Evolutionary conservation across 2,329 filamentous ascomycete species (phyloP).

Genomic region (Podosphaera fusca): DNA sequence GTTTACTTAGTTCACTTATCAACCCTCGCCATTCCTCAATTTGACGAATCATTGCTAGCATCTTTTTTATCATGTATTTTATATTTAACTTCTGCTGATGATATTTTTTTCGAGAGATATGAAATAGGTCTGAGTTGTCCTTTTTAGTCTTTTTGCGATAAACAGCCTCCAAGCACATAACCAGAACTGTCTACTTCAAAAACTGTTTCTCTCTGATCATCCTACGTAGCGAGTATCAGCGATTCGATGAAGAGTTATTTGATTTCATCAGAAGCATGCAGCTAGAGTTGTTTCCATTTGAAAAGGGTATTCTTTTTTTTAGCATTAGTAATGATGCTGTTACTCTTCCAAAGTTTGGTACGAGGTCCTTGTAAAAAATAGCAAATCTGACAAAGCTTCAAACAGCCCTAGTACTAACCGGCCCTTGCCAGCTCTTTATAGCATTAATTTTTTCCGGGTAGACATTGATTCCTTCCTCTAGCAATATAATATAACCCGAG

Average conservation of each 20-base stretch:
- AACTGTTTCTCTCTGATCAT: not conserved
- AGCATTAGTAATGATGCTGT: not conserved
- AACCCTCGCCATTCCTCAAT: not conserved
- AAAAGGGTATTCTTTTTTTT: not conserved
- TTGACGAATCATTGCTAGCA: not conserved
- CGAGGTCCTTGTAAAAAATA: not conserved
- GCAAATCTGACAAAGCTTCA: not conserved
- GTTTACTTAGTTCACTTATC: not conserved
- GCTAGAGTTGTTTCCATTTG: not conserved
- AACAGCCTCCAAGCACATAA: not conserved
- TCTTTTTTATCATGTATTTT: not conserved
- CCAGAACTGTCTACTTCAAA: not conserved
- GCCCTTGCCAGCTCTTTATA: not conserved
- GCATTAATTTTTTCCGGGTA: not conserved
- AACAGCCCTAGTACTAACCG: not conserved
- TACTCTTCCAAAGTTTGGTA: not conserved
- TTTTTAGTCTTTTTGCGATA: not conserved
- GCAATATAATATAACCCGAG: not conserved
- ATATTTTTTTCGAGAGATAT: not conserved
- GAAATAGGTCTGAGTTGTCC: not conserved
- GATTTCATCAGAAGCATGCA: not conserved
- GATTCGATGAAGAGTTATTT: not conserved
- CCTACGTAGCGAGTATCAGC: not conserved
- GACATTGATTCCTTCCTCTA: not conserved
- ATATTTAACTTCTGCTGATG: not conserved